These are phyloP conservation scores for Ceratobasidium sp. DNA, from an alignment of 1,284 basidiomycete genomes.

Conservation along the genomic window DNA sequence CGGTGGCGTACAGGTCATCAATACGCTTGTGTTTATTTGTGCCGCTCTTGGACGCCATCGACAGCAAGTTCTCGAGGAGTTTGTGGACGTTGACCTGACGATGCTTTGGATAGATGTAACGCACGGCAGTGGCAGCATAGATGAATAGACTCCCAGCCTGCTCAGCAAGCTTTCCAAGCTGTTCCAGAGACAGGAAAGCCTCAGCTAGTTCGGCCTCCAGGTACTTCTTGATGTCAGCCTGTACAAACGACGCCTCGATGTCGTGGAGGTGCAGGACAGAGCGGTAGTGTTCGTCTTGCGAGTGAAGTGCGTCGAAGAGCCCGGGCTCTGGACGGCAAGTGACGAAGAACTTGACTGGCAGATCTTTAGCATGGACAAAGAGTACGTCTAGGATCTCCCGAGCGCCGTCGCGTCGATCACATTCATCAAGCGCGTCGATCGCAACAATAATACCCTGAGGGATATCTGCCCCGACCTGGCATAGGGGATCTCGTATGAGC, in stretches of 20 bases:
- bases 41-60: neutral
- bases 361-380: neutral
- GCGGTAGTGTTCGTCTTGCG: neutral
- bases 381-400: neutral
- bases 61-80: neutral
- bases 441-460: neutral
- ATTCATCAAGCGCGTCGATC: constrained; percentile 13
- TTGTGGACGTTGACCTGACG: neutral
- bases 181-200: neutral
- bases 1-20: neutral
- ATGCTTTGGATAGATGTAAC: neutral
- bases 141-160: constrained; percentile 37
- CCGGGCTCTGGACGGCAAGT: neutral
- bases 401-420: neutral
- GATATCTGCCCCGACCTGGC: neutral
- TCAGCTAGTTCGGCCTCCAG: constrained; percentile 7
- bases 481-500: neutral
- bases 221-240: constrained; percentile 39
- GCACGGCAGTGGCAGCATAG: constrained; percentile 26
- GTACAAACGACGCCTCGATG: constrained; percentile 34
- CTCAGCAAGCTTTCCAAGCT: constrained; percentile 20
- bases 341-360: constrained; percentile 22
- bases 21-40: neutral
- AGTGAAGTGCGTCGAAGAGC: neutral
- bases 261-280: constrained; percentile 26